Evolutionary conservation across 2,329 filamentous ascomycete genomes (phyloP).

Genomic region (Torrubiellomyces zombiae): DNA sequence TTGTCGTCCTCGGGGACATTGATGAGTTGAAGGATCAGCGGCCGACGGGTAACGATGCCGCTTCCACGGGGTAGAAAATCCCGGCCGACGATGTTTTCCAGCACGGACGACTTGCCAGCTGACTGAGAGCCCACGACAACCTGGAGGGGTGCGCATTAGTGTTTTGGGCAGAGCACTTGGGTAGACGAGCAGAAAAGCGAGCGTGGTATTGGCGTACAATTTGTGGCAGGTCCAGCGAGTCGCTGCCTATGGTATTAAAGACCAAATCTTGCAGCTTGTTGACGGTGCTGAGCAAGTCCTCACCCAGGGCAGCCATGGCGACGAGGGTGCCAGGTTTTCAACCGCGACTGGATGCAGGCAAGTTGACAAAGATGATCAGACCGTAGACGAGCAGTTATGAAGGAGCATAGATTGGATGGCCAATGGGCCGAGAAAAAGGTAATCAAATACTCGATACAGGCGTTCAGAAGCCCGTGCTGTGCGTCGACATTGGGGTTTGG

Average conservation of each 20-base stretch:
- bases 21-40: slow-evolving; percentile 94
- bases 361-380: too few species aligned
- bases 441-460: too few species aligned
- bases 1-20: slow-evolving; percentile 71
- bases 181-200: slow-evolving; percentile 3
- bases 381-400: too few species aligned
- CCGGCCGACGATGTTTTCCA: slow-evolving; percentile 96
- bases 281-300: slow-evolving; percentile 86
- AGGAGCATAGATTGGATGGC: too few species aligned
- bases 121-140: slow-evolving; percentile 98
- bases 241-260: slow-evolving; percentile 98
- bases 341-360: too few species aligned
- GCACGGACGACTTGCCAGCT: slow-evolving; percentile 92
- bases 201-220: slow-evolving; percentile 50
- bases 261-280: slow-evolving; percentile 98
- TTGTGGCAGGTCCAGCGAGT: slow-evolving; percentile 91
- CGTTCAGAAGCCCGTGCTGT: too few species aligned
- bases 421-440: too few species aligned
- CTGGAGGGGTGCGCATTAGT: slow-evolving; percentile 27
- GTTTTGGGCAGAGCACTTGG: neutral
- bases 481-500: too few species aligned
- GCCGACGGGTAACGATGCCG: slow-evolving; percentile 87
- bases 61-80: slow-evolving; percentile 94
- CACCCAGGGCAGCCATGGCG: slow-evolving; percentile 81
- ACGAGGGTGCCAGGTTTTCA: too few species aligned